Base-by-base conservation (phyloP, 257 asterid species). In the Jacaranda copaia region DNA sequence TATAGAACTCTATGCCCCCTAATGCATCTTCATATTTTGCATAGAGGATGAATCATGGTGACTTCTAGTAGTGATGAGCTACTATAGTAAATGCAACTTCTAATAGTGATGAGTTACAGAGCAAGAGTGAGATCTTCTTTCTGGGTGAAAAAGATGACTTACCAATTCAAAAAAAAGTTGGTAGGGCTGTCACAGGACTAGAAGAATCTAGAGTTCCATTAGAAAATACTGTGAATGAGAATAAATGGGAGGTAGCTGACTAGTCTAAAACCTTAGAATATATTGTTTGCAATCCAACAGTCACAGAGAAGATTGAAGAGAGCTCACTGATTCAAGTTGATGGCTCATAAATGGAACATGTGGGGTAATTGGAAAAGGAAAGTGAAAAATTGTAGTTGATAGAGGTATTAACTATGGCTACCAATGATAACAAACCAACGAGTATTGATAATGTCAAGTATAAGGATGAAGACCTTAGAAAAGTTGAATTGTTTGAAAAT, bases 11-110 rank as follows among this genome's bases (percentile, higher is more conserved):
- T 25, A 25, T 38, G 65, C 62, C 1, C 64, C 16, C 5, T 36
- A 38, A 55, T 46, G 77, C 66, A 70, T 68, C 74, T 58, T 70
- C 71, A 19, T 52, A 51, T 16, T 32, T 62, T 4, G 72, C 14
- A 75, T 11, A 61, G 38, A 77, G 15, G 73, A 85, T 78, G 73
- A 85, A 76, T 69, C 84, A 70, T 68, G 79, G 72, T 48, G 80
- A 53, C n/a, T n/a, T n/a, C n/a, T n/a, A n/a, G n/a, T 25, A 25
- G 32, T 25, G 32, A 25, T 25, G 51, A 40, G 46, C 18, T 8
- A 32, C 57, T 43, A 71, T 13, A 46, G 8, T 16, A 13, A 48
- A 57, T 6, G 70, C 8, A 13, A 57, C 61, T 32, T 18, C 67
- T 9, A 43, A 49, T 8, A n/a, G 9, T 52, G 4, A 46, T 40